Evolutionary conservation across 768 basidiomycete species (phyloP).

Genomic region (Pulveroboletus ravenelii): DNA sequence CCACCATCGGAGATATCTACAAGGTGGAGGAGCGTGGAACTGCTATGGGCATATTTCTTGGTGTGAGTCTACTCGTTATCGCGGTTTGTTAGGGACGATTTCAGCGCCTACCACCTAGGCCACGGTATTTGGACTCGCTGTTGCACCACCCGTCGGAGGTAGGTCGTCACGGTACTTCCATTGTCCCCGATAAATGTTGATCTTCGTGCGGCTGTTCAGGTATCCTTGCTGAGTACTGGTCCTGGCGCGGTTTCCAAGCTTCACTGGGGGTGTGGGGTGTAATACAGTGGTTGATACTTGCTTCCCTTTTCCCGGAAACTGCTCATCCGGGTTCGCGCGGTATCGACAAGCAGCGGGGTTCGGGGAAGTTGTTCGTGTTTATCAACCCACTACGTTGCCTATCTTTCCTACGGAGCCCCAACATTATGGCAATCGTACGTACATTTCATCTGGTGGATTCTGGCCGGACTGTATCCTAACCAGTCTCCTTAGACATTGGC

Average conservation of each 20-base stretch:
- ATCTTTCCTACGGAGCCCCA: constrained; percentile 52
- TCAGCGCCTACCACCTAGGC: constrained; percentile 26
- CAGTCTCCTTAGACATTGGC: constrained; percentile 39
- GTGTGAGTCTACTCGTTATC: constrained; percentile 29
- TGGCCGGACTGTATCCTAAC: neutral
- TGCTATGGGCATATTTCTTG: constrained; percentile 57
- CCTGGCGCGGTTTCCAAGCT: constrained; percentile 61
- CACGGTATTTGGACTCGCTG: constrained; percentile 52
- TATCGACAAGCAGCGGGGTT: constrained; percentile 40
- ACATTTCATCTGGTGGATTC: neutral
- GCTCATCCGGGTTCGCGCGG: constrained; percentile 55
- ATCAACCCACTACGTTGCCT: constrained; percentile 59
- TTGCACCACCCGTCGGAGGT: constrained; percentile 60
- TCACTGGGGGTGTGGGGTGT: constrained; percentile 39
- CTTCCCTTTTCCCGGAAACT: constrained; percentile 59
- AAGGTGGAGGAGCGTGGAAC: constrained; percentile 55
- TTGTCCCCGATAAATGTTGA: neutral
- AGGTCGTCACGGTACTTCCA: neutral
- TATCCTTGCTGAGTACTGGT: constrained; percentile 50
- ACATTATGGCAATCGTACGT: constrained; percentile 51
- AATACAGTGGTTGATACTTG: constrained; percentile 37
- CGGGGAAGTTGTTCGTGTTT: constrained; percentile 34
- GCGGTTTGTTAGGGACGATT: neutral
- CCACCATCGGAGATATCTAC: constrained; percentile 65
- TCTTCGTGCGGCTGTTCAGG: constrained; percentile 28